A percentile compares a stretch with the other conserved stretches of the same genome.
Conservation (phyloP, 23 red algal species). For the Agarophyton chilense region DNA sequence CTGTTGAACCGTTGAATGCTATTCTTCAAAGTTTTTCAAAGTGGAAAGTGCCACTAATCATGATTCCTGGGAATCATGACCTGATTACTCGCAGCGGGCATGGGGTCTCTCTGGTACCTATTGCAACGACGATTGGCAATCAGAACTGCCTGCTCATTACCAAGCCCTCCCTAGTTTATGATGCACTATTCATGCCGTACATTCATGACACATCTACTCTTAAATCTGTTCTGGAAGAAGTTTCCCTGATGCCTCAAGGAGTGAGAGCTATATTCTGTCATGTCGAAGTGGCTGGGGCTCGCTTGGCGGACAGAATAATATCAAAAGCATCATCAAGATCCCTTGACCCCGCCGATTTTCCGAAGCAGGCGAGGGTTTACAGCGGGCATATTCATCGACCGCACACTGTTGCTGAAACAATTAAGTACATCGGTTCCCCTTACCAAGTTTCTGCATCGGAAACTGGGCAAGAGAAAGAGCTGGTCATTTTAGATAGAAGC, state of each 20-base stretch:
- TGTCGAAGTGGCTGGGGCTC: slow-evolving; percentile 75
- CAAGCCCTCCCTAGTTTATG: slow-evolving; percentile 49
- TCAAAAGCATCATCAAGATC: slow-evolving; percentile 3
- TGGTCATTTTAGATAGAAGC: slow-evolving; percentile 55
- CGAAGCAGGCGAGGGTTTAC: slow-evolving; percentile 51
- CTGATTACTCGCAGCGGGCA: slow-evolving; percentile 70
- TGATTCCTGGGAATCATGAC: slow-evolving; percentile 95
- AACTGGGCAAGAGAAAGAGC: slow-evolving; percentile 74
- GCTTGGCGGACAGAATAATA: slow-evolving; percentile 45
- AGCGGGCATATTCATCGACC: slow-evolving; percentile 85
- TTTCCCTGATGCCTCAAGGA: slow-evolving; percentile 2
- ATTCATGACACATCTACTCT: slow-evolving; percentile 41
- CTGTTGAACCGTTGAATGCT: slow-evolving; percentile 75
- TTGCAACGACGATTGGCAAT: slow-evolving; percentile 62
- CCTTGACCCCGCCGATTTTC: slow-evolving; percentile 67
- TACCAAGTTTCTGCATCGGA: slow-evolving; percentile 84
- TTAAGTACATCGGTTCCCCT: slow-evolving; percentile 76
- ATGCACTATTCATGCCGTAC: slow-evolving; percentile 83
- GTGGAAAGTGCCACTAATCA: slow-evolving; percentile 67
- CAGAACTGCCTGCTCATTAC: slow-evolving; percentile 60
- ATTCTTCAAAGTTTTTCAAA: slow-evolving; percentile 50
- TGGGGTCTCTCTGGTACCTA: slow-evolving; percentile 73
- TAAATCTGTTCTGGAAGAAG: slow-evolving; percentile 37
- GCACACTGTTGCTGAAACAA: slow-evolving; percentile 41
- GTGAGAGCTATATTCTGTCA: slow-evolving; percentile 85